Evolutionary conservation across 1,284 basidiomycete species (phyloP).

Genomic region (Ganoderma multipileum): DNA sequence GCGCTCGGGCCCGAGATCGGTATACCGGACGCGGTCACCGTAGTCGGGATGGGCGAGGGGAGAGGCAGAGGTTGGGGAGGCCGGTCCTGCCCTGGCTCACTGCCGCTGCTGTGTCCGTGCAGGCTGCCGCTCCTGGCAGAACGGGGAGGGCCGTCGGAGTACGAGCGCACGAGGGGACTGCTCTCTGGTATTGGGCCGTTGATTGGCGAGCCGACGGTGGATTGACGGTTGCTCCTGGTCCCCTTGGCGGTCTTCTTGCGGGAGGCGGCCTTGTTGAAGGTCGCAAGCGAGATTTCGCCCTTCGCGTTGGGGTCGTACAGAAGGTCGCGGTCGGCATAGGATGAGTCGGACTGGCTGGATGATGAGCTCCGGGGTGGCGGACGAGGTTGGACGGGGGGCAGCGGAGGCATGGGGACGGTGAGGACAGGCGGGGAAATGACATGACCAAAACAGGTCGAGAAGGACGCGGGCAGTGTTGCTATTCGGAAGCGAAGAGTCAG

Average conservation of each 20-base stretch:
- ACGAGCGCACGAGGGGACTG: slow-evolving; percentile 17
- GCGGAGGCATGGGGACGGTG: slow-evolving; percentile 70
- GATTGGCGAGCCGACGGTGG: neutral
- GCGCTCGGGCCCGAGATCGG: neutral
- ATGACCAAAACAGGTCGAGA: slow-evolving; percentile 72
- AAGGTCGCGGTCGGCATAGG: slow-evolving; percentile 11
- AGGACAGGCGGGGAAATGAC: slow-evolving; percentile 65
- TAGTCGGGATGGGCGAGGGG: neutral
- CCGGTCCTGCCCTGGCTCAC: neutral
- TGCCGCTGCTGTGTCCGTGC: neutral
- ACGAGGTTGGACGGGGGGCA: slow-evolving; percentile 62
- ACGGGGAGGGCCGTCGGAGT: slow-evolving; percentile 10
- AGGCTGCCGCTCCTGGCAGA: slow-evolving; percentile 4
- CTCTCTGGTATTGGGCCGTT: neutral
- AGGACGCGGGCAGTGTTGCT: slow-evolving; percentile 73
- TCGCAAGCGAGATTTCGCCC: slow-evolving; percentile 23
- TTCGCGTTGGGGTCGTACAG: slow-evolving; percentile 11
- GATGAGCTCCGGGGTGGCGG: slow-evolving; percentile 19
- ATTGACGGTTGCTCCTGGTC: slow-evolving; percentile 10
- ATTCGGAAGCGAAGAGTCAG: neutral
- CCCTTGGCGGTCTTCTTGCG: slow-evolving; percentile 12
- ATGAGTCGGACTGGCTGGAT: slow-evolving; percentile 20
- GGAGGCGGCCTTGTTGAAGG: slow-evolving; percentile 8
- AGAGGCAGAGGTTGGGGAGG: slow-evolving; percentile 6
- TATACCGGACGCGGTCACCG: slow-evolving; percentile 4